These are phyloP conservation scores for Thozetella sp. DNA, from an alignment of 495 filamentous ascomycete species.

Conservation along the genomic window DNA sequence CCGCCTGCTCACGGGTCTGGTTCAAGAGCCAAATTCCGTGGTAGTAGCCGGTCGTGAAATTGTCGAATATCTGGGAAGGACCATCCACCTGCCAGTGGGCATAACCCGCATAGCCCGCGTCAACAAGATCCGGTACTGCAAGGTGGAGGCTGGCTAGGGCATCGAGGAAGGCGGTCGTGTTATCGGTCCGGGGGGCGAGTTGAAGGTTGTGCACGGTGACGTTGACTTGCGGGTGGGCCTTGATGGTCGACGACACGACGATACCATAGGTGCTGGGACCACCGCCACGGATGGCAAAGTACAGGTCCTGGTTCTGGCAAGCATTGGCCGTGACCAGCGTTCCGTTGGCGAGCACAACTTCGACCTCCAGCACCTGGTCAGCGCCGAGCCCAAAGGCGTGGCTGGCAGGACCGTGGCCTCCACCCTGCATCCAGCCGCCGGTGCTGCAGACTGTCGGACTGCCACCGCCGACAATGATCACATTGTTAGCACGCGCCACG, in stretches of 20 bases:
- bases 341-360: slow-evolving; percentile 47
- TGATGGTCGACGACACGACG: slow-evolving; percentile 42
- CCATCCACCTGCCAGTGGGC: slow-evolving; percentile 10
- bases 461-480: slow-evolving; percentile 30
- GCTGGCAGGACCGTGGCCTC: slow-evolving; percentile 34
- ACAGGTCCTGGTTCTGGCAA: slow-evolving; percentile 43
- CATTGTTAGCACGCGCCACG: slow-evolving; percentile 10
- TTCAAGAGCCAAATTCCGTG: slow-evolving; percentile 9
- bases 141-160: slow-evolving; percentile 6
- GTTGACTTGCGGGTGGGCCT: slow-evolving; percentile 34
- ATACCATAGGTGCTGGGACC: slow-evolving; percentile 41
- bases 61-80: slow-evolving; percentile 2
- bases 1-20: slow-evolving; percentile 3
- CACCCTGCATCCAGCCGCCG: slow-evolving; percentile 45
- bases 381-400: slow-evolving; percentile 36
- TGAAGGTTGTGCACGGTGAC: slow-evolving; percentile 37
- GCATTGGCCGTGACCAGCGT: slow-evolving; percentile 37
- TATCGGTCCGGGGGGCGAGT: slow-evolving; percentile 24
- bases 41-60: slow-evolving; percentile 2
- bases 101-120: slow-evolving; percentile 6
- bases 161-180: slow-evolving; percentile 10
- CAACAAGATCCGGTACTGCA: neutral
- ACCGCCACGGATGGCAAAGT: slow-evolving; percentile 48
- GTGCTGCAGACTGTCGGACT: slow-evolving; percentile 2
- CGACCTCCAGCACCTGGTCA: slow-evolving; percentile 42